phyloP scores from a whole-genome alignment of 495 filamentous ascomycete species.

The Aspergillus biplanus region DNA sequence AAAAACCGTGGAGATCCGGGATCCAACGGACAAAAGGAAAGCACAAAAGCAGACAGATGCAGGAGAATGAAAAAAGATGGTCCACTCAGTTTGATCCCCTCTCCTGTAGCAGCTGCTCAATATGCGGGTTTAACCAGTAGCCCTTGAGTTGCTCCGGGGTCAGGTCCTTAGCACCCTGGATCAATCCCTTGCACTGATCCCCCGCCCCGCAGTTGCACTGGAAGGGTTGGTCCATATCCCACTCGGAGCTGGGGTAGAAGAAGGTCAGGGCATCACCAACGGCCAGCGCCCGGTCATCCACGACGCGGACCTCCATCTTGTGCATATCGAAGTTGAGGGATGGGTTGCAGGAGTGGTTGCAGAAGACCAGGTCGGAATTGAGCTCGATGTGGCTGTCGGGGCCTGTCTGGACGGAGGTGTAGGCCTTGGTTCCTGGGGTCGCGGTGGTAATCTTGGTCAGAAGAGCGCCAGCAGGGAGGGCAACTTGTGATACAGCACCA shows the following conservation, averaged over 20 bases:
- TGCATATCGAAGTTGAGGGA: slow-evolving; percentile 72
- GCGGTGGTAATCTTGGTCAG: slow-evolving; percentile 55
- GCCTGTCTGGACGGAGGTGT: slow-evolving; percentile 70
- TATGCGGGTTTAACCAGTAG: slow-evolving; percentile 19
- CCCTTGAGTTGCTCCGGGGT: not conserved
- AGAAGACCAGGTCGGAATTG: slow-evolving; percentile 74
- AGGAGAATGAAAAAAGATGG: too few relatives aligned
- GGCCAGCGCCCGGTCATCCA: slow-evolving; percentile 10
- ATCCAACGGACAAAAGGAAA: too few relatives aligned
- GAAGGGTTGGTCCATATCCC: slow-evolving; percentile 17
- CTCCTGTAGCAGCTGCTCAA: slow-evolving; percentile 8
- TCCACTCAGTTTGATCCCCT: not conserved
- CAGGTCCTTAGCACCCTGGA: slow-evolving; percentile 4
- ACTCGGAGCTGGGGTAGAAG: slow-evolving; percentile 20
- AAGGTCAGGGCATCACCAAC: slow-evolving; percentile 14
- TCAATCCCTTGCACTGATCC: slow-evolving; percentile 3
- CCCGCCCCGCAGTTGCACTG: slow-evolving; percentile 14
- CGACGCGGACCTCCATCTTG: slow-evolving; percentile 63
- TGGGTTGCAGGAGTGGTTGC: slow-evolving; percentile 75
- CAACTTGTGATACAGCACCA: slow-evolving; percentile 62
- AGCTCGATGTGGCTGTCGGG: slow-evolving; percentile 67
- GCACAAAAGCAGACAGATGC: too few relatives aligned
- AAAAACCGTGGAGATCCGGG: too few relatives aligned
- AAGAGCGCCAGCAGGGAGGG: slow-evolving; percentile 65
- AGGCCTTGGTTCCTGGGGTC: slow-evolving; percentile 63